Evolutionary conservation across 2,329 filamentous ascomycete species (phyloP), one percentile per base, ranked within the genome.

Genomic region (Aspergillus fumigatus): DNA sequence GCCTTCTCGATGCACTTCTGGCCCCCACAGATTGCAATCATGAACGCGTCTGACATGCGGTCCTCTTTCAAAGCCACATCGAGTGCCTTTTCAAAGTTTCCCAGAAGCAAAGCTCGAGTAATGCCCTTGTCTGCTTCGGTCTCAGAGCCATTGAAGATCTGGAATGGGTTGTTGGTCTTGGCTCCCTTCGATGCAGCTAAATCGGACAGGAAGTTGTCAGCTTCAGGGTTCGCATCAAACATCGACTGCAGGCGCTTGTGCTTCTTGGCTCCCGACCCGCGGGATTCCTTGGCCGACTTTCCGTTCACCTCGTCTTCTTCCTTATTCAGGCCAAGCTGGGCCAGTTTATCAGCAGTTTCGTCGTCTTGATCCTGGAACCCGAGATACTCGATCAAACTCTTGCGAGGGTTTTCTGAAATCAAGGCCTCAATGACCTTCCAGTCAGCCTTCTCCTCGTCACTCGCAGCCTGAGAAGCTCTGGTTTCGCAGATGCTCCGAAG

Each of bases 1-100:
- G 93, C 93, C 78, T 96, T 97, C 67, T 96, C 91, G 47, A 97
- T 88, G 58, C 96, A 88, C 63, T 92, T 89, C 71, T 96, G 91
- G 50, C 93, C 94, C 57, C 94, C 92, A 67, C 92, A 97, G 67
- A 97, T 96, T 49, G 95, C 94, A 70, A 99, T 93, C 79, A 99
- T 91, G 76, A 99, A 96, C 41, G 94, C 94, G 76, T 99, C 94
- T 0, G 94, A 94, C 71, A 97, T 86, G 53, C 92, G 87, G 62
- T 95, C 87, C 73, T 97, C 91, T 67, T 90, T 87, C 17, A 99
- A 78, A 66, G 92, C 96, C 52, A 96, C 85, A 55, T 95, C 89
- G 56, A 96, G 87, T 19, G 94, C 94, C 70, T 89, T 89, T 56
- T 92, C 86, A 67, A 99, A 99, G 62, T 95, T 85, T 7, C 94